Conservation (phyloP, 2,329 filamentous ascomycete genomes). For the Trichoderma oligosporum region DNA sequence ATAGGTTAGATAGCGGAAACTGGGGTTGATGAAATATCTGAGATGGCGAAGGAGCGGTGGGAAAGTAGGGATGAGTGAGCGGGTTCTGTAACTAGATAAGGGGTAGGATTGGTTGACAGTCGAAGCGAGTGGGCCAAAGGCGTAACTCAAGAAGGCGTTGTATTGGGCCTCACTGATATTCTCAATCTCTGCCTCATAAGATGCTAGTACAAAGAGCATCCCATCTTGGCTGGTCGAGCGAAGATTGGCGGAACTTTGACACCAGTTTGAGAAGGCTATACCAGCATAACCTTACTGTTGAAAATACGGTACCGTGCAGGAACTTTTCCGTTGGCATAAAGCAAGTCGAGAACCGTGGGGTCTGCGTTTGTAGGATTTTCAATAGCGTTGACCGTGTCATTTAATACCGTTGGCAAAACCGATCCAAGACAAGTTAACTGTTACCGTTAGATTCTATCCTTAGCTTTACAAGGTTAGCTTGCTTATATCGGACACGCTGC, state of each 20-base stretch:
- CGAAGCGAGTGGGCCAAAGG: conserved; percentile 6
- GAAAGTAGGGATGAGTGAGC: too few species aligned
- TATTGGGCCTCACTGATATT: not conserved
- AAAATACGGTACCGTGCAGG: not conserved
- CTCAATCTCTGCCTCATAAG: not conserved
- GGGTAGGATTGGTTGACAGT: conserved; percentile 4
- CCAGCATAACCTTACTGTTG: not conserved
- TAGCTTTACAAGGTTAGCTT: not conserved
- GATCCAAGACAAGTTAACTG: too few species aligned
- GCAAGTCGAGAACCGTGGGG: not conserved
- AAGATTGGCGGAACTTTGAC: not conserved
- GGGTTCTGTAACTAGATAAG: too few species aligned
- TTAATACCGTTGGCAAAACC: not conserved
- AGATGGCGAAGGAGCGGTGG: too few species aligned
- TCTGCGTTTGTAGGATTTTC: too few species aligned
- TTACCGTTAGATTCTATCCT: too few species aligned
- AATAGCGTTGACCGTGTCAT: too few species aligned
- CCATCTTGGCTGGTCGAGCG: not conserved
- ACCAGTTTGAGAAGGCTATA: not conserved
- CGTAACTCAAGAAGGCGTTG: conserved; percentile 7
- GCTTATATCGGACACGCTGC: not conserved
- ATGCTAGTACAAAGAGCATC: not conserved
- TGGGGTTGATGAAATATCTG: too few species aligned
- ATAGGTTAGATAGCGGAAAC: too few species aligned
- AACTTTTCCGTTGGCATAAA: not conserved